Evolutionary conservation across 1,284 basidiomycete species (phyloP).

Genomic region (Ustilago cynodontis): DNA sequence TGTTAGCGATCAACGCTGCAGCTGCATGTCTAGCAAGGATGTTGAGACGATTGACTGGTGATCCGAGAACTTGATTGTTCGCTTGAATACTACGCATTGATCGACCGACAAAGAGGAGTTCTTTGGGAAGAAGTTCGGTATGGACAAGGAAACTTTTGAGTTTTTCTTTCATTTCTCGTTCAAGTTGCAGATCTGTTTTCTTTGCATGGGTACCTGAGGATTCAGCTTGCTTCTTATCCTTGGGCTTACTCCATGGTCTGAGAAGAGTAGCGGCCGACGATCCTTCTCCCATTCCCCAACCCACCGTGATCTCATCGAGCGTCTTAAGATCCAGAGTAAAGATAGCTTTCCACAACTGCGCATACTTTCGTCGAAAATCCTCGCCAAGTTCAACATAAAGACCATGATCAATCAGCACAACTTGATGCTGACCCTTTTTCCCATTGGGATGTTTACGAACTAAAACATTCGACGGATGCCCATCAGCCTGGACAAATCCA

Average conservation of each 20-base stretch:
- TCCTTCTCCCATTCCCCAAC: conserved; percentile 63
- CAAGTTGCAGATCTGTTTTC: conserved; percentile 52
- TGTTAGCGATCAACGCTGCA: conserved; percentile 48
- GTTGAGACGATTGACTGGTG: conserved; percentile 66
- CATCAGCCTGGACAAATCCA: conserved; percentile 64
- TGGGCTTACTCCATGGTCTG: conserved; percentile 59
- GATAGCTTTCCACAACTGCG: conserved; percentile 63
- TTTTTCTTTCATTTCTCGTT: conserved; percentile 57
- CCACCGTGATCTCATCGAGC: conserved; percentile 52
- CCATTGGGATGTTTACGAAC: conserved; percentile 61
- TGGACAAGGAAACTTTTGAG: conserved; percentile 60
- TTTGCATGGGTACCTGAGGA: conserved; percentile 21
- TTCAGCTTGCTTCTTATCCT: conserved; percentile 31
- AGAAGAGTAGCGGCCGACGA: conserved; percentile 59
- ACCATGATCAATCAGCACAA: conserved; percentile 65
- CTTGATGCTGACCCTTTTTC: conserved; percentile 55
- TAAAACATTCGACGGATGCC: conserved; percentile 60
- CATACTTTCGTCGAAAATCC: conserved; percentile 60
- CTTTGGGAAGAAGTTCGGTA: conserved; percentile 64
- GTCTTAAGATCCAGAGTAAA: conserved; percentile 58
- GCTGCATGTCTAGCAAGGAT: conserved; percentile 65
- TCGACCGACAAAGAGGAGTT: conserved; percentile 62
- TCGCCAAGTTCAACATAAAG: conserved; percentile 60
- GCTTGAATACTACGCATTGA: conserved; percentile 65
- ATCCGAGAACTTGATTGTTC: conserved; percentile 62